Base-by-base conservation (phyloP, 768 basidiomycete species). In the Tulasnella sp. region DNA sequence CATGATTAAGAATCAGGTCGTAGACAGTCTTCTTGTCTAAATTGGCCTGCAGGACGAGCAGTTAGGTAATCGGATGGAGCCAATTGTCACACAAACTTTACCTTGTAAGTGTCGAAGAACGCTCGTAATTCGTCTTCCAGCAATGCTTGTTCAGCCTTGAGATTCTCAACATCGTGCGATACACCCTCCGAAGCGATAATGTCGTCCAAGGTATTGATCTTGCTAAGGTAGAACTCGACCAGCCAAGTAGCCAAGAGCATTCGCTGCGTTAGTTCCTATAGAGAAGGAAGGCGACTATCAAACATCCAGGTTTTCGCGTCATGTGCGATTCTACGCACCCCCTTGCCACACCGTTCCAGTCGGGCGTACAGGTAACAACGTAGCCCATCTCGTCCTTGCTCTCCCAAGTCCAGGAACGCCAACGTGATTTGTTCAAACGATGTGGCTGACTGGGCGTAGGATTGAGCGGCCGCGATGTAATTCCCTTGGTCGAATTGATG, bases 211-310 rank as follows among this genome's bases (percentile, higher is more conserved):
- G 97, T 95, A 84, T 98, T 97, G 85, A 95, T 96, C 88, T 98
- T 99, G 86, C 94, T 94, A 22, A 99, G 91, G 84, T 96, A 98
- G 82, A 99, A 96, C 86, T 99, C 98, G 42, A 98, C 93, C 18
- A 99, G 91, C 98, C 98, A 99, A 0, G 96, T 98, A 24, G 98
- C 97, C 28, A 99, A 88, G 92, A 99, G 96, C 93, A 96, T 96
- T 58, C 98, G 90, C 85, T 98, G 97, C 0, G 96, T 96, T 54
- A 94, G 83, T 83, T 98, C 96, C 97, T 98, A 80, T 18, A 48
- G 60, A 50, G 41, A 34, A 54, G 28, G 37, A 41, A 54, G 77
- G 73, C 20, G 44, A 50, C 75, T 6, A 42, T 54, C n/a, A 31
- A 24, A 79, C 58, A 24, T 16, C 50, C 20, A 72, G n/a, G 14